Percentiles rank a stretch among this genome's conserved stretches.
Evolutionary conservation across 2,329 filamentous ascomycete genomes (phyloP).

Genomic region (Aureobasidium namibiae): DNA sequence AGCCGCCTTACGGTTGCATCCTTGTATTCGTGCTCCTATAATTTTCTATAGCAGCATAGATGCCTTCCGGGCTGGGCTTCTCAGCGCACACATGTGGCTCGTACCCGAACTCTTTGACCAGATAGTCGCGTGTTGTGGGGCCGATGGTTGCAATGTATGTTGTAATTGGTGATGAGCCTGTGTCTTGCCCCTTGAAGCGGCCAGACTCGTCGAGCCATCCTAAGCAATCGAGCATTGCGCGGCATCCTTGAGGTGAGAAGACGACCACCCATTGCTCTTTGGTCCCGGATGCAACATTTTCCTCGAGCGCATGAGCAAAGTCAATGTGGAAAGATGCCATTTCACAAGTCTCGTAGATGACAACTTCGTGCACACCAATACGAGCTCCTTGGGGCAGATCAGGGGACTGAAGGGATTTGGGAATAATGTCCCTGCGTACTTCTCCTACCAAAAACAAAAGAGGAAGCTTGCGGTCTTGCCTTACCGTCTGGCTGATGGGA

Average conservation of each 20-base stretch:
- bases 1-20: not conserved
- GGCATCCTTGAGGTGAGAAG: conserved; percentile 55
- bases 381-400: conserved; percentile 40
- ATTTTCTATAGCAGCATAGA: conserved; percentile 30
- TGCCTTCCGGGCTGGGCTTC: conserved; percentile 72
- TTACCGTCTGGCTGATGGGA: conserved; percentile 20
- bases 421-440: conserved; percentile 81
- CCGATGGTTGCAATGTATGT: conserved; percentile 81
- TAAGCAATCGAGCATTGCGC: conserved; percentile 50
- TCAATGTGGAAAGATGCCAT: conserved; percentile 68
- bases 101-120: conserved; percentile 56
- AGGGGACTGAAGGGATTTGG: conserved; percentile 61
- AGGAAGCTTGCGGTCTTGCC: conserved; percentile 44
- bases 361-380: conserved; percentile 66
- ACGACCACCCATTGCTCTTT: conserved; percentile 64
- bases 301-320: conserved; percentile 39
- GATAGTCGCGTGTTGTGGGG: conserved; percentile 75
- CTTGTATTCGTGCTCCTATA: conserved; percentile 1
- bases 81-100: conserved; percentile 72
- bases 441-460: conserved; percentile 87
- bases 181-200: conserved; percentile 23
- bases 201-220: conserved; percentile 36
- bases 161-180: conserved; percentile 17
- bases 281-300: conserved; percentile 17
- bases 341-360: conserved; percentile 80